phyloP scores from a whole-genome alignment of 306 rosid genomes.

The Lathyrus sativus region DNA sequence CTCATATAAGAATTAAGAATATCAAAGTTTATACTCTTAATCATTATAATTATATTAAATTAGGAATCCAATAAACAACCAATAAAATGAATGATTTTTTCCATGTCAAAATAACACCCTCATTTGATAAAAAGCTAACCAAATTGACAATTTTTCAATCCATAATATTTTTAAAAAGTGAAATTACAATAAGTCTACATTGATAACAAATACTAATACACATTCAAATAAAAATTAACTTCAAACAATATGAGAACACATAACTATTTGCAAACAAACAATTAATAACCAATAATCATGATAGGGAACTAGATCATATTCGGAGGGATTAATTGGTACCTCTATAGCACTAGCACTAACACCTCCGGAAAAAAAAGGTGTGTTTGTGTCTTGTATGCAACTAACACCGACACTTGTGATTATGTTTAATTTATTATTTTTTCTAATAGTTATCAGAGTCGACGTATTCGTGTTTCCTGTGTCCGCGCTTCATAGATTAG shows the following conservation, averaged over 20 bases:
- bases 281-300: not conserved
- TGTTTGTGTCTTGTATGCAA: no score
- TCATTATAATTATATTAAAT: no score
- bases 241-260: not conserved
- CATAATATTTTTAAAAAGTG: not conserved
- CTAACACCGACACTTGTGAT: no score
- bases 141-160: not conserved
- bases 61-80: no score
- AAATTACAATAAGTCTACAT: not conserved
- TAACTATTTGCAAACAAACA: not conserved
- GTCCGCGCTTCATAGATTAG: no score
- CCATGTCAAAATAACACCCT: not conserved
- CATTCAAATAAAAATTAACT: not conserved
- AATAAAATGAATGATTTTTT: no score
- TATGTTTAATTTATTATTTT: no score
- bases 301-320: not conserved
- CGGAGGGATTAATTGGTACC: not conserved
- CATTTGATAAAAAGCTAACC: not conserved
- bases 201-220: not conserved
- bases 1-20: not conserved
- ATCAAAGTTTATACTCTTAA: no score
- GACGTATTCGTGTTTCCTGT: no score
- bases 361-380: no score
- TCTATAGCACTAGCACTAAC: no score
- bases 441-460: no score